phyloP scores from a whole-genome alignment of 2,329 filamentous ascomycete species.

The Fusarium heterosporum region DNA sequence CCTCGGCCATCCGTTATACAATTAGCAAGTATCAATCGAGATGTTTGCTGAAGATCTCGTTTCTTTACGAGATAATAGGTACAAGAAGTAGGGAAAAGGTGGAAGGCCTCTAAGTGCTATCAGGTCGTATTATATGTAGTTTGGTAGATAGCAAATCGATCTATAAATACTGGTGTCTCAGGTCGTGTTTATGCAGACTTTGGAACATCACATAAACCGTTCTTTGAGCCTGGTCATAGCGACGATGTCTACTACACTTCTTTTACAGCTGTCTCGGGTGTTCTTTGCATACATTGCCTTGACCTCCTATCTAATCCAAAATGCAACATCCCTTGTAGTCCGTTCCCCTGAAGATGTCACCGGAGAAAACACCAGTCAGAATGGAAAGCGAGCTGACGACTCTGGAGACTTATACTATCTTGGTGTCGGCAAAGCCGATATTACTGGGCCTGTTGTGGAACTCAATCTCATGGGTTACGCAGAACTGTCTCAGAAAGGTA shows the following conservation, averaged over 20 bases:
- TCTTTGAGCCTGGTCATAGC: not conserved
- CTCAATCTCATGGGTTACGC: constrained; percentile 24
- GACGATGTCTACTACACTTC: not conserved
- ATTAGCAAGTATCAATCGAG: no score
- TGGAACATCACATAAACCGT: not conserved
- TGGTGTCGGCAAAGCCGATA: constrained; percentile 12
- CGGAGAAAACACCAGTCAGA: no score
- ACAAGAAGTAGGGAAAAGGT: no score
- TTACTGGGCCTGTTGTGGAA: constrained; percentile 17
- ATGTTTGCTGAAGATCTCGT: no score
- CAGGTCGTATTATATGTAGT: no score
- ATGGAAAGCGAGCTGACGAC: not conserved
- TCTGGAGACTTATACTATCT: not conserved
- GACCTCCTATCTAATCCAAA: not conserved
- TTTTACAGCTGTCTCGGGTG: not conserved
- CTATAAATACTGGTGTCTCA: not conserved
- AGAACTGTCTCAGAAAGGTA: constrained; percentile 1
- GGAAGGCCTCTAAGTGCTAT: no score
- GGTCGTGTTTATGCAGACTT: rapidly evolving
- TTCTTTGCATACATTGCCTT: not conserved
- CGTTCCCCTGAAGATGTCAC: not conserved
- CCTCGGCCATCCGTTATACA: not conserved
- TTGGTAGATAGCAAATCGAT: not conserved
- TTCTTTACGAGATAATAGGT: no score
- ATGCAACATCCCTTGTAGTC: not conserved